These are phyloP conservation scores for Pseudomassariella vexata DNA, from an alignment of 2,329 filamentous ascomycete species.

Conservation along the genomic window DNA sequence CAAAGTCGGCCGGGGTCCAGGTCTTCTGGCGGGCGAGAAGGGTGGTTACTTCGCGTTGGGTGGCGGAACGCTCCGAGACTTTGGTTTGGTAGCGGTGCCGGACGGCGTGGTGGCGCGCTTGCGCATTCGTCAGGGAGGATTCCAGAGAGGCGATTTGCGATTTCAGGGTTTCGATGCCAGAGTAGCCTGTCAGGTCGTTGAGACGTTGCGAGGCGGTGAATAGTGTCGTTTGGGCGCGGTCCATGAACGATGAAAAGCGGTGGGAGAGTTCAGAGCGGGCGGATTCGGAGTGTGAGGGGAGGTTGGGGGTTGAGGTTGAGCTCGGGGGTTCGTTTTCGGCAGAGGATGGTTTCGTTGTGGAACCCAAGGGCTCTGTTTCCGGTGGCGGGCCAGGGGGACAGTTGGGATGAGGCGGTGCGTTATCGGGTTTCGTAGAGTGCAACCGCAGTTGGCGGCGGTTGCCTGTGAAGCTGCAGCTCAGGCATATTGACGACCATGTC, in stretches of 20 bases:
- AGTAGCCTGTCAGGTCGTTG: constrained; percentile 93
- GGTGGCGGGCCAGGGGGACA: too few relatives aligned
- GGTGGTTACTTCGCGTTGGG: constrained; percentile 92
- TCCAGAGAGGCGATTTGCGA: constrained; percentile 67
- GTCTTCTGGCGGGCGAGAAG: constrained; percentile 89
- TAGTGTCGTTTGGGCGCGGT: constrained; percentile 78
- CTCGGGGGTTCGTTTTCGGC: too few relatives aligned
- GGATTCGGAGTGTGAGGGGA: constrained; percentile 21
- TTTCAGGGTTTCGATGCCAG: constrained; percentile 82
- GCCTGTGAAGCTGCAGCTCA: constrained; percentile 17
- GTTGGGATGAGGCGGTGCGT: too few relatives aligned
- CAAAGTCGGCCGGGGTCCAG: constrained; percentile 81
- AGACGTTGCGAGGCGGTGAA: constrained; percentile 81
- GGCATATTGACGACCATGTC: constrained; percentile 17
- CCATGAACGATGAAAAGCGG: constrained; percentile 69
- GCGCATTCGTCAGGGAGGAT: constrained; percentile 49
- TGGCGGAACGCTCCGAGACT: constrained; percentile 75
- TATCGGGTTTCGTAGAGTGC: constrained; percentile 23
- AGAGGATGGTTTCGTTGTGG: constrained; percentile 6
- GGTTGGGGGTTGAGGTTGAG: constrained; percentile 4
- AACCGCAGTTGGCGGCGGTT: constrained; percentile 15
- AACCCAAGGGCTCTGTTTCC: constrained; percentile 3
- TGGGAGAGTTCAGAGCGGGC: constrained; percentile 36
- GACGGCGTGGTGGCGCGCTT: constrained; percentile 61
- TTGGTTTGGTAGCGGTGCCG: constrained; percentile 77